A percentile compares a stretch with the other conserved stretches of the same genome.
Evolutionary conservation across 192 early-diverging fungal genomes (phyloP).

Genomic region (Gigaspora rosea): DNA sequence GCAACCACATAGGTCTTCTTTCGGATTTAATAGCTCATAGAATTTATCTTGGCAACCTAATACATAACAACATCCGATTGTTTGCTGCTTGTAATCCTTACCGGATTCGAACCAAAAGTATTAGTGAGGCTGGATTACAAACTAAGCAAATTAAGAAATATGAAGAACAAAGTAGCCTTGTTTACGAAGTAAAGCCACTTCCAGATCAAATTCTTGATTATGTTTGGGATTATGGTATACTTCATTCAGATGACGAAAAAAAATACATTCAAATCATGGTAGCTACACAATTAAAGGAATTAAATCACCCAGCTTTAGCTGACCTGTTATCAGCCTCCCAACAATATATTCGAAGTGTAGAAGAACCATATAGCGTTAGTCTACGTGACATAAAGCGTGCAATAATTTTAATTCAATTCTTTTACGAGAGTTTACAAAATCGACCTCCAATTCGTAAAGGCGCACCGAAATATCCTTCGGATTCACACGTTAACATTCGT

Average conservation of each 20-base stretch:
- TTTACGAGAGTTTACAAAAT: not conserved
- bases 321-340: not conserved
- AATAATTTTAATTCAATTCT: not conserved
- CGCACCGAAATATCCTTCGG: not conserved
- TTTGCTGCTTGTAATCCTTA: slow-evolving; percentile 34
- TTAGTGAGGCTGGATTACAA: not conserved
- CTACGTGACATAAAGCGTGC: not conserved
- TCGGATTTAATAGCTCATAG: slow-evolving; percentile 8
- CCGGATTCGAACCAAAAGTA: not conserved
- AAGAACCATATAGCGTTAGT: not conserved
- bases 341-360: not conserved
- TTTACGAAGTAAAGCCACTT: slow-evolving; percentile 3
- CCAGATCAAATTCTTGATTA: not conserved
- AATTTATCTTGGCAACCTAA: not conserved
- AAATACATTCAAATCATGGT: slow-evolving; percentile 7
- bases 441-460: not conserved
- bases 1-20: slow-evolving; percentile 21
- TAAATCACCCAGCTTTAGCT: not conserved
- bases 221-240: slow-evolving; percentile 11
- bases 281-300: not conserved
- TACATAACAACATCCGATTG: slow-evolving; percentile 17
- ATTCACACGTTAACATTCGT: not conserved
- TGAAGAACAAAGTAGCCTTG: slow-evolving; percentile 22
- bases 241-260: not conserved
- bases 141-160: not conserved